Evolutionary conservation across 2,329 filamentous ascomycete species (phyloP).

Genomic region (Cladophialophora psammophila): DNA sequence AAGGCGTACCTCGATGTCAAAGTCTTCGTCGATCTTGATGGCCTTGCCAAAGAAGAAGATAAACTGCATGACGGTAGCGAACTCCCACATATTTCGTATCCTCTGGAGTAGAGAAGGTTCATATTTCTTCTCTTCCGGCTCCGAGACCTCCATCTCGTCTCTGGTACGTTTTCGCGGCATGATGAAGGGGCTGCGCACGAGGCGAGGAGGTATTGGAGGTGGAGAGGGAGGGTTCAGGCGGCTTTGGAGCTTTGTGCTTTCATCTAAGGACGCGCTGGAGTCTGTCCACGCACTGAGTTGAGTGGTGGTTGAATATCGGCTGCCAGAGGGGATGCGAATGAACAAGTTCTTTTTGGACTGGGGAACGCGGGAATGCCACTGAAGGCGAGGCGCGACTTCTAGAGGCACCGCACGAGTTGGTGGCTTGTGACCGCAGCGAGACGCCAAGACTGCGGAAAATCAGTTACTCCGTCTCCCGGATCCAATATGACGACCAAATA

Average conservation of each 20-base stretch:
- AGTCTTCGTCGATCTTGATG: slow-evolving; percentile 86
- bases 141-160: slow-evolving; percentile 63
- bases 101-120: slow-evolving; percentile 63
- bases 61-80: slow-evolving; percentile 92
- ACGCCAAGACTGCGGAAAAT: slow-evolving; percentile 10
- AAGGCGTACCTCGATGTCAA: slow-evolving; percentile 82
- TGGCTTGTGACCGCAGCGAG: neutral
- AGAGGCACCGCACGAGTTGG: neutral
- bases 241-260: neutral
- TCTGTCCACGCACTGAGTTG: neutral
- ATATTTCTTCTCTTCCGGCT: slow-evolving; percentile 51
- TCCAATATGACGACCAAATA: neutral
- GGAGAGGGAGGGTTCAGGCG: neutral
- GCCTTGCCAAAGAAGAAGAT: slow-evolving; percentile 88
- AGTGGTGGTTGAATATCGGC: slow-evolving; percentile 19
- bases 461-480: neutral
- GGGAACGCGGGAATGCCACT: slow-evolving; percentile 5
- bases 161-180: slow-evolving; percentile 62
- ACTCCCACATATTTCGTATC: slow-evolving; percentile 93
- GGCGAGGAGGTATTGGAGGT: slow-evolving; percentile 1
- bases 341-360: slow-evolving; percentile 10
- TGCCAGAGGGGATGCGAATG: slow-evolving; percentile 2
- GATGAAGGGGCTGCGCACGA: slow-evolving; percentile 24
- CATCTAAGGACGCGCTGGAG: slow-evolving; percentile 9
- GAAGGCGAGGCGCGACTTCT: slow-evolving; percentile 9